These are phyloP conservation scores for Claviceps sorghi DNA, from an alignment of 2,329 filamentous ascomycete species.

Conservation along the genomic window DNA sequence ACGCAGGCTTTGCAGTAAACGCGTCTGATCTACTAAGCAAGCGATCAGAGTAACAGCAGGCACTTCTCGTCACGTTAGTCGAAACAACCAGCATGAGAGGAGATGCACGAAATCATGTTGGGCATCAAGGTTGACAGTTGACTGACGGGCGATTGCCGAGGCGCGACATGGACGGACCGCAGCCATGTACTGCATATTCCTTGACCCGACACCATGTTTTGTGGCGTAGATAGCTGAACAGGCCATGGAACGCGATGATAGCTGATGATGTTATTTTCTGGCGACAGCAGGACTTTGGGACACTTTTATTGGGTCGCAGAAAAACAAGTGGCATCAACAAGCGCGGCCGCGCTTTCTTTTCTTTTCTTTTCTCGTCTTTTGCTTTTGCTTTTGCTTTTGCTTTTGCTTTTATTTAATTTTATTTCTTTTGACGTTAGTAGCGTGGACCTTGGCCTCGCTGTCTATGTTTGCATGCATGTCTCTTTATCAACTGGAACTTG, in stretches of 20 bases:
- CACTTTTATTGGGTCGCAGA: not conserved
- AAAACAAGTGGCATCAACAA: not conserved
- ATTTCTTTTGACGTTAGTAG: too few relatives aligned
- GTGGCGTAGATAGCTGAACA: not conserved
- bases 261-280: not conserved
- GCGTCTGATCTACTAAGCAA: not conserved
- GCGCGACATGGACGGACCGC: not conserved
- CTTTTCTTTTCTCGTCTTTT: too few relatives aligned
- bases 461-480: too few relatives aligned
- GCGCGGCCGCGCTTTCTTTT: not conserved
- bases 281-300: not conserved
- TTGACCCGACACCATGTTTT: not conserved
- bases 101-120: conserved; percentile 1
- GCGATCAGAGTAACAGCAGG: not conserved
- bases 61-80: not conserved
- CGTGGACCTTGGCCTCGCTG: too few relatives aligned
- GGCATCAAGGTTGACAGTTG: not conserved
- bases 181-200: not conserved
- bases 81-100: not conserved
- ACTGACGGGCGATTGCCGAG: not conserved
- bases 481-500: too few relatives aligned
- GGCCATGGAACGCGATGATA: not conserved
- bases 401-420: not conserved
- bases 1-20: not conserved
- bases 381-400: too few relatives aligned